Evolutionary conservation across 1,139 yeast species (phyloP), one percentile per base, ranked within the genome.

Genomic region (Kodamaea arcana): DNA sequence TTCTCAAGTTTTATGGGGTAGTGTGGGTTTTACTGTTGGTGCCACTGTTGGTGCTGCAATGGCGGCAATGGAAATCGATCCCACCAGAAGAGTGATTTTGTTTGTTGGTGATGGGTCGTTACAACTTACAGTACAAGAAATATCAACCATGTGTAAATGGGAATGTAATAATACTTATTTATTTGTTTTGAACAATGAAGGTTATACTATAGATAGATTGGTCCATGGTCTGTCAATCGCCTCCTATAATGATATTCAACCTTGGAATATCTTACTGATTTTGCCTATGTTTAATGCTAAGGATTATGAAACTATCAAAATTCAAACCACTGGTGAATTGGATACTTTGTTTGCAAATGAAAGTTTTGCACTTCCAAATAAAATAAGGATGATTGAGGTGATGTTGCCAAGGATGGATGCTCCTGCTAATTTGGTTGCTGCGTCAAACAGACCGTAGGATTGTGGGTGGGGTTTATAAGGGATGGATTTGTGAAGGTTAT

Each of bases 61-160:
- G 51, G 70, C 70, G 2, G 62, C 67, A 7, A 78, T 78, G 52
- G 95, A 86, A 59, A 52, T 80, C 34, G 80, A 80, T 54, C 78
- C 80, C 34, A 58, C 61, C 45, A 80, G 77, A 60, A 76, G 95
- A 69, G 94, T 83, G 41, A 73, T 84, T 45, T 67, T 86, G 48
- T 86, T 86, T 60, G 83, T 84, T 39, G 95, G 95, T 62, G 95
- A 86, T 59, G 95, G 95, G 56, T 85, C 95, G 20, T 71, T 86
- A 55, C 95, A 86, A 64, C 72, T 86, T 60, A 84, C 95, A 3
- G 92, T 82, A 22, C 94, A 86, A 63, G 94, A 86, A 56, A 82
- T 86, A 55, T 81, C 90, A 45, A 82, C 94, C 48, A 79, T 83
- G 80, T 70, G 83, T 57, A 78, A 85, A 65, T 82, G 87, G 84